phyloP scores from a whole-genome alignment of 1,284 basidiomycete species.

The Peniophora sp. region DNA sequence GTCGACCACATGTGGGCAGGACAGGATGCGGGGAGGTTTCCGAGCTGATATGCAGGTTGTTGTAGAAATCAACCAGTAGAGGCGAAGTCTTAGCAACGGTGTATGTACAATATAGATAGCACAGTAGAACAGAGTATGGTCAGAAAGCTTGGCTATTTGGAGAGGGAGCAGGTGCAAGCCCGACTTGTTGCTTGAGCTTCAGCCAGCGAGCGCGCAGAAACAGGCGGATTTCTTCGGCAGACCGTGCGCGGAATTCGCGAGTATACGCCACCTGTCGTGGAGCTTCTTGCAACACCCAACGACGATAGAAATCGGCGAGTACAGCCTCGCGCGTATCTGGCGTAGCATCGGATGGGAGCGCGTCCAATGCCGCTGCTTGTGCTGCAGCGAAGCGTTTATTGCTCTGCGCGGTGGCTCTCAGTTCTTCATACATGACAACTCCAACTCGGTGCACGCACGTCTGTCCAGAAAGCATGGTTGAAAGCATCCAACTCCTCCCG shows the following conservation, averaged over 20 bases:
- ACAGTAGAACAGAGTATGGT: too few species aligned
- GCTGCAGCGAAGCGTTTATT: constrained; percentile 66
- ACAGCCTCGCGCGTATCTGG: constrained; percentile 52
- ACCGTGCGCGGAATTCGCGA: constrained; percentile 53
- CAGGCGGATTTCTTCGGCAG: constrained; percentile 44
- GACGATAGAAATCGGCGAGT: constrained; percentile 60
- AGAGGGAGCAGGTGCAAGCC: too few species aligned
- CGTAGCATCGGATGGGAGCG: constrained; percentile 43
- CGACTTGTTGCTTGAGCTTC: too few species aligned
- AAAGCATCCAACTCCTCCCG: constrained; percentile 62
- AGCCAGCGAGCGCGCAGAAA: constrained; percentile 41
- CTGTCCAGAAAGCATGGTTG: constrained; percentile 69
- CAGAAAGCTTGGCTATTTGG: too few species aligned
- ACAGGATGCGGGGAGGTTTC: too few species aligned
- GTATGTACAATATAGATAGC: too few species aligned
- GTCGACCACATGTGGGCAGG: too few species aligned
- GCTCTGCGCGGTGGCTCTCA: constrained; percentile 33
- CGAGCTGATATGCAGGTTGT: too few species aligned
- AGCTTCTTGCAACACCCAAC: constrained; percentile 65
- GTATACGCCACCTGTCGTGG: constrained; percentile 49
- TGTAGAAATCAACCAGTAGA: too few species aligned
- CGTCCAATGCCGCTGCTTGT: constrained; percentile 47
- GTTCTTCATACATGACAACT: constrained; percentile 3
- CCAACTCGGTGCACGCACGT: constrained; percentile 40
- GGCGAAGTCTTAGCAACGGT: too few species aligned